Percentiles rank a stretch among this genome's conserved stretches.
Conservation (phyloP, 495 filamentous ascomycete species). For the Penicillium manginii region DNA sequence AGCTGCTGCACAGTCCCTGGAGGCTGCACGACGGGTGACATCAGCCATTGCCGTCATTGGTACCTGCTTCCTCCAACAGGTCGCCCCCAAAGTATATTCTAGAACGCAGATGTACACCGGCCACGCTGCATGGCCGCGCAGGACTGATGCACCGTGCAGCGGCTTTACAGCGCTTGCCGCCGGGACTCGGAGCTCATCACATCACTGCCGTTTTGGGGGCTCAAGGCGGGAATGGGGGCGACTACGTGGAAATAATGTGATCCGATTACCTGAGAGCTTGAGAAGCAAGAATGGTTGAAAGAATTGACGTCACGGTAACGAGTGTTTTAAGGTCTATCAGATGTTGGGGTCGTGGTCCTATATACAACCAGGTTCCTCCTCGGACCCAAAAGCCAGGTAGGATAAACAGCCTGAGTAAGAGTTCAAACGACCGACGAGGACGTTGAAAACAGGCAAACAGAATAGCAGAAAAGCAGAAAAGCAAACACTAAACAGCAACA, state of each 20-base stretch:
- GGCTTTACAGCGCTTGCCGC: constrained; percentile 5
- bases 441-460: not conserved
- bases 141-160: constrained; percentile 6
- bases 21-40: constrained; percentile 21
- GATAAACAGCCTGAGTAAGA: not conserved
- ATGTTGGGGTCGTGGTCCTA: constrained; percentile 18
- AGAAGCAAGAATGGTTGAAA: not conserved
- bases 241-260: constrained; percentile 22
- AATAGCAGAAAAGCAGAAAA: not conserved
- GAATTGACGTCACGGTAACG: constrained; percentile 8
- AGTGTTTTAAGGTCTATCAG: constrained; percentile 13
- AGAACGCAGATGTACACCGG: not conserved
- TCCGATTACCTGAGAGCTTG: not conserved
- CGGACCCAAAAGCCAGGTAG: constrained; percentile 10
- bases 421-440: not conserved
- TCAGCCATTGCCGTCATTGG: constrained; percentile 15
- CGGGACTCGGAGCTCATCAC: constrained; percentile 3
- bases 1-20: constrained; percentile 5
- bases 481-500: too few relatives aligned
- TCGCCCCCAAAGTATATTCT: constrained; percentile 9
- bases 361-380: constrained; percentile 19
- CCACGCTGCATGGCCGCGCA: not conserved
- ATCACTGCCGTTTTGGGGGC: constrained; percentile 11
- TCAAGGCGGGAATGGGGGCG: not conserved
- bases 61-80: constrained; percentile 1